Evolutionary conservation across 2,329 filamentous ascomycete genomes (phyloP), one percentile per base, ranked within the genome.

Genomic region (Cytospora piceicola): DNA sequence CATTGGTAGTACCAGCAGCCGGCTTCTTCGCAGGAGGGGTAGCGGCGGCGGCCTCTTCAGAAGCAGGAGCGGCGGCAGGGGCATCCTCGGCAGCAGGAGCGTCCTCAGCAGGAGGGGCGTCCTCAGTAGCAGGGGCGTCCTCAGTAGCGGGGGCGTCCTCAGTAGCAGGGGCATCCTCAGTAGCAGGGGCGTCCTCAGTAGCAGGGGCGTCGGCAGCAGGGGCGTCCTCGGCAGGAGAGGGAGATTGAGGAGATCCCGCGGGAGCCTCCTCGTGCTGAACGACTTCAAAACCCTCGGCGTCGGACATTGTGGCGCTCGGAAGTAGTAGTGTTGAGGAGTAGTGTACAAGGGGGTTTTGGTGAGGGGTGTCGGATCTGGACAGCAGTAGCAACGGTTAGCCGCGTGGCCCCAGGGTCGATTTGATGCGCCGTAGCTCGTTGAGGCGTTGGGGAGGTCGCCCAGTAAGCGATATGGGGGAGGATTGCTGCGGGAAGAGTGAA

Each of bases 241-340:
- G 53, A 36, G 61, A 29, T 39, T 63, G 53, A 42, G 52, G 58
- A 34, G 63, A 52, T 6, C 66, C 61, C 14, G 51, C 39, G 9
- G 58, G 58, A 51, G 69, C 71, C 55, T 74, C 73, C 53, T 69
- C 68, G 65, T 71, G 71, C 68, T 73, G 69, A 64, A 73, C 73
- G 56, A 71, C 71, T 58, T 76, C 73, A 67, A 72, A 68, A 54
- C 63, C 71, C 51, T 75, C 75, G 70, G 68, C 69, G 67, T 77
- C 75, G 59, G 76, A 74, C 76, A 78, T 78, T 68, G 57, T 72
- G 55, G 58, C 46, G 46, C 55, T 61, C 34, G 17, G 22, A 30
- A 49, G 29, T 32, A 49, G 24, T 39, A 27, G 52, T 49, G 12
- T 53, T 27, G 34, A 46, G n/a, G 42, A 17, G n/a, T 53, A 57